Percentiles rank a stretch among this genome's conserved stretches.
Conservation (phyloP, 345 rosid genomes). For the Cardiospermum halicacabum region DNA sequence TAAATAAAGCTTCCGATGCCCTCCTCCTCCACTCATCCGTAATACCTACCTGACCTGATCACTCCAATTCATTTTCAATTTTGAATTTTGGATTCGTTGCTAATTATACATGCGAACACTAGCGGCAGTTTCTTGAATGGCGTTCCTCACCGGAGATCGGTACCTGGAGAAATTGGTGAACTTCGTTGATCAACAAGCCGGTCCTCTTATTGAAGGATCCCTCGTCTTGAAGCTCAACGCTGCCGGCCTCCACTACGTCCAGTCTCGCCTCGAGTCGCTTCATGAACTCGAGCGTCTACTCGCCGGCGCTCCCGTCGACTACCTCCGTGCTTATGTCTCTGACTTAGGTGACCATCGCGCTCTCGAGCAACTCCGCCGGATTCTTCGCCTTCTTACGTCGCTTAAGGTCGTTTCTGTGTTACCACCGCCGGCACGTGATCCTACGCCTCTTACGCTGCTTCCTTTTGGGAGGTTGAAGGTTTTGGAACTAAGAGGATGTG, state of each 20-base stretch:
- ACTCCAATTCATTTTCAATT: neutral
- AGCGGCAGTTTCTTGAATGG: slow-evolving; percentile 37
- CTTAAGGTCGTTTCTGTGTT: slow-evolving; percentile 81
- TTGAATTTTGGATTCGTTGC: neutral
- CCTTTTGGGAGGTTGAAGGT: slow-evolving; percentile 75
- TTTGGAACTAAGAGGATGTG: slow-evolving; percentile 87
- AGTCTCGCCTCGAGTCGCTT: slow-evolving; percentile 84
- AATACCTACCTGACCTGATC: slow-evolving; percentile 9
- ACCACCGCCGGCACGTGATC: slow-evolving; percentile 73
- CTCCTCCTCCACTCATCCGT: slow-evolving; percentile 17
- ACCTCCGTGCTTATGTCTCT: slow-evolving; percentile 92
- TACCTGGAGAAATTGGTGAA: slow-evolving; percentile 73
- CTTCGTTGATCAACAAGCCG: slow-evolving; percentile 79
- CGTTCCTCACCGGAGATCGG: slow-evolving; percentile 94
- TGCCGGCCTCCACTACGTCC: slow-evolving; percentile 91
- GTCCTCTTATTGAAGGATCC: slow-evolving; percentile 57
- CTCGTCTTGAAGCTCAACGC: slow-evolving; percentile 85
- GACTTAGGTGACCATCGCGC: slow-evolving; percentile 98
- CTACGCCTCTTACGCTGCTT: slow-evolving; percentile 80
- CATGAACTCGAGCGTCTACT: slow-evolving; percentile 81
- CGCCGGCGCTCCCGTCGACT: slow-evolving; percentile 89
- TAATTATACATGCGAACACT: neutral
- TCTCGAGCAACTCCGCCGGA: slow-evolving; percentile 88
- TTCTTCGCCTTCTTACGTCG: slow-evolving; percentile 70
- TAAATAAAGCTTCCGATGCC: slow-evolving; percentile 24